A percentile compares a stretch with the other conserved stretches of the same genome.
These are phyloP conservation scores for Phytophthora niederhauseri DNA, from an alignment of 352 stramenopile species.

Conservation along the genomic window DNA sequence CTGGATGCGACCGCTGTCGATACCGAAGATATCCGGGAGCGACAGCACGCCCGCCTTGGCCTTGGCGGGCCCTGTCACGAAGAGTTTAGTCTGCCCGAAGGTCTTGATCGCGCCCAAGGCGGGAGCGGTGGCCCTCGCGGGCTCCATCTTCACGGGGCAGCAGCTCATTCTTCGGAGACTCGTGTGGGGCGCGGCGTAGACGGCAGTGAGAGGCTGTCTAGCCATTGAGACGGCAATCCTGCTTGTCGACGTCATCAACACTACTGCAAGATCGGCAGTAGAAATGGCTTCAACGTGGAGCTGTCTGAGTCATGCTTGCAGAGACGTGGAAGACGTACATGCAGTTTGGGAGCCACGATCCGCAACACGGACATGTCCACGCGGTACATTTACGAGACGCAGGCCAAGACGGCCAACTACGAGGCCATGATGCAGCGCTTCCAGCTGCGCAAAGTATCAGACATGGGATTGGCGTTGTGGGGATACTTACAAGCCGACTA, in stretches of 20 bases:
- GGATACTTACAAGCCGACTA: no score
- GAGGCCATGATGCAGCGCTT: conserved; percentile 35
- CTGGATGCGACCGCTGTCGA: conserved; percentile 59
- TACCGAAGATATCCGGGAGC: conserved; percentile 55
- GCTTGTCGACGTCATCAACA: neutral
- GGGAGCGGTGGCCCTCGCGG: conserved; percentile 17
- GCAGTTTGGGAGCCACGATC: conserved; percentile 1
- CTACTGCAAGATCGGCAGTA: neutral
- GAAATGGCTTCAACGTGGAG: neutral
- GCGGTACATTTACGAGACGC: neutral
- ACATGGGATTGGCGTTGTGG: neutral
- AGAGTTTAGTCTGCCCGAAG: conserved; percentile 43
- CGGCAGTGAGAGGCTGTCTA: neutral
- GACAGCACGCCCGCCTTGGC: conserved; percentile 43
- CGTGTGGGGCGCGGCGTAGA: neutral
- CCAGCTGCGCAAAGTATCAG: conserved; percentile 32
- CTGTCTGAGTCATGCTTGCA: no score
- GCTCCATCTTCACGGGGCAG: conserved; percentile 44
- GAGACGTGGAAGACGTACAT: neutral
- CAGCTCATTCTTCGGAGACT: conserved; percentile 37
- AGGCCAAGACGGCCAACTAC: conserved; percentile 2
- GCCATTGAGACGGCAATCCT: neutral
- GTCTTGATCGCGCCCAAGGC: conserved; percentile 31
- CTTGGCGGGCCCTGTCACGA: conserved; percentile 36
- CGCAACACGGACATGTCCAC: neutral